Evolutionary conservation across 495 filamentous ascomycete genomes (phyloP).

Genomic region (Chaetomium tenue): DNA sequence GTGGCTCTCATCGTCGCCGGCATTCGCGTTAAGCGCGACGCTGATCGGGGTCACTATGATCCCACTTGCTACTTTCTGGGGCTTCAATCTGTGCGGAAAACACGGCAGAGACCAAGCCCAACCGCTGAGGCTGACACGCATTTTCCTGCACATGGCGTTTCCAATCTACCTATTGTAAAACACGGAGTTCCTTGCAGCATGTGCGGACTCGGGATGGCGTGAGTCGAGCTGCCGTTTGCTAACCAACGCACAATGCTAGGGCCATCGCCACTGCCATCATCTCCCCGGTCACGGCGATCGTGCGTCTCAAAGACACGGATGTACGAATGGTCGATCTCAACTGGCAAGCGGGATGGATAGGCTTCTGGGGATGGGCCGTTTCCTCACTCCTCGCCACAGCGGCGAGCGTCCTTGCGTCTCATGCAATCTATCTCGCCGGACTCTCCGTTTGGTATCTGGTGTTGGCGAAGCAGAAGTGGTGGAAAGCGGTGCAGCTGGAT

Average conservation of each 20-base stretch:
- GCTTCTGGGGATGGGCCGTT: neutral
- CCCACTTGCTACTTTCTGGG: neutral
- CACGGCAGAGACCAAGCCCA: neutral
- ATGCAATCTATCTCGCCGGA: slow-evolving; percentile 1
- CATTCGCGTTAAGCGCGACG: neutral
- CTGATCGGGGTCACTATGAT: slow-evolving; percentile 2
- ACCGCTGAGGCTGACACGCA: neutral
- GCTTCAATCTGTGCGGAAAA: neutral
- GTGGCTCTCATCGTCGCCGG: neutral
- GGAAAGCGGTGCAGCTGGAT: slow-evolving; percentile 8
- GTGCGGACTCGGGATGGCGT: too few species aligned
- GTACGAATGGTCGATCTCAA: too few species aligned
- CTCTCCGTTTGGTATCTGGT: slow-evolving; percentile 8
- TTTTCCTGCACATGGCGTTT: neutral
- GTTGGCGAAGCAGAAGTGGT: slow-evolving; percentile 11
- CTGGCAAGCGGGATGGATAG: too few species aligned
- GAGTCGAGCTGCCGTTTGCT: neutral
- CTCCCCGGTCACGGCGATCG: neutral
- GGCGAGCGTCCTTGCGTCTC: slow-evolving; percentile 1
- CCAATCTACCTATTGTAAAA: neutral
- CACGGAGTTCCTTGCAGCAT: too few species aligned
- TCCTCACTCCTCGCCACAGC: neutral
- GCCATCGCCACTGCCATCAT: neutral
- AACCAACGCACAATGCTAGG: neutral
- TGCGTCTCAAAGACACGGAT: too few species aligned